These are phyloP conservation scores for Clarireedia paspali DNA, from an alignment of 2,329 filamentous ascomycete genomes.

Conservation along the genomic window DNA sequence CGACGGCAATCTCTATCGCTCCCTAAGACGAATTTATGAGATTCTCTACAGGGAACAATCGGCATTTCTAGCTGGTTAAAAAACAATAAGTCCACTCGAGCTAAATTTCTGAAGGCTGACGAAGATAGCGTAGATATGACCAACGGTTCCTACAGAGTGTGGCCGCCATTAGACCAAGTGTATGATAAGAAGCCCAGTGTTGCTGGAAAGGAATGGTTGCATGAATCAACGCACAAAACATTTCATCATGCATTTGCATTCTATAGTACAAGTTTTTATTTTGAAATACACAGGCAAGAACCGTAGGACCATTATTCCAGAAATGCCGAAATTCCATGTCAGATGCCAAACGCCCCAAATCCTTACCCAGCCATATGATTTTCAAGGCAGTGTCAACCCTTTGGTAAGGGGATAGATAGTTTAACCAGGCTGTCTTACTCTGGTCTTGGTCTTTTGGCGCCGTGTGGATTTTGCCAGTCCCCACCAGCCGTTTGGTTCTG, in stretches of 20 bases:
- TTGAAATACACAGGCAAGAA: conserved; percentile 9
- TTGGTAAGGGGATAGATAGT: neutral
- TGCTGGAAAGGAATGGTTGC: neutral
- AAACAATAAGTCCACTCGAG: too few relatives aligned
- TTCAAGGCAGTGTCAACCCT: neutral
- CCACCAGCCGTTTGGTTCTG: conserved; percentile 38
- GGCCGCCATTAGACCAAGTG: neutral
- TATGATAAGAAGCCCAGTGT: neutral
- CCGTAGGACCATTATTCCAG: conserved; percentile 7
- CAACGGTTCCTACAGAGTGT: too few relatives aligned
- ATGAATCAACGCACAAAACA: neutral
- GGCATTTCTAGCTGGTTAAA: too few relatives aligned
- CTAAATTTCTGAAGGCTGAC: too few relatives aligned
- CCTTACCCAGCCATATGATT: neutral
- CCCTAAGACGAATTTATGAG: too few relatives aligned
- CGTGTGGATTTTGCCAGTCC: conserved; percentile 73
- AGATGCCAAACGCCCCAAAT: conserved; percentile 4
- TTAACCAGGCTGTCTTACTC: conserved; percentile 35
- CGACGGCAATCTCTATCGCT: too few relatives aligned
- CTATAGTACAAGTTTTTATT: conserved; percentile 10
- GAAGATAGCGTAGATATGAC: too few relatives aligned
- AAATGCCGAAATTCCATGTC: conserved; percentile 1
- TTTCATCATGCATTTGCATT: conserved; percentile 1
- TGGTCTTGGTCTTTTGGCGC: conserved; percentile 69
- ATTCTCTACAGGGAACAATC: too few relatives aligned